Base-by-base conservation (phyloP, 140 eudicot genomes). In the Bidens hawaiensis region DNA sequence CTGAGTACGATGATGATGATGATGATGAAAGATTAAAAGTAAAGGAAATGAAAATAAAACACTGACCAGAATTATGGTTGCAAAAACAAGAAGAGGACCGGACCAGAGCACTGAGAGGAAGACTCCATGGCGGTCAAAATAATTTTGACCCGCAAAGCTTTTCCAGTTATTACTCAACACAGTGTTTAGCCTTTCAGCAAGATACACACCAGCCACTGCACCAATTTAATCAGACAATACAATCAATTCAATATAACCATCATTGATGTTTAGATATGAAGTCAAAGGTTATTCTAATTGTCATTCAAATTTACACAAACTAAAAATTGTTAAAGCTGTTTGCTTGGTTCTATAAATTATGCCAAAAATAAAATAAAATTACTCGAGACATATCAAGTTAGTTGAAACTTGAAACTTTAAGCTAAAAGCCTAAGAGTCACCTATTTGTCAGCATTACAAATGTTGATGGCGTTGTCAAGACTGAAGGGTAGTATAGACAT, bases 81-180 rank as follows among this genome's bases (percentile, higher is more conserved):
- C 75, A 18, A 82, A 77, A 34, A 88, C 82, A 70, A 93, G 77
- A 65, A 93, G 93, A 19, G 99, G 99, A 8, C 99, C 99, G 27
- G 99, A 93, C 99, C 99, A 93, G 21, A 93, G 89, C 24, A 83
- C 86, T 0, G 99, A 93, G 56, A 93, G 85, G 55, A 93, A 93
- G 27, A 93, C 71, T 47, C 99, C 99, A 43, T 77, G 88, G n/a
- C 78, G 68, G 25, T 93, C 99, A 56, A 93, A 93, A 67, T 93
- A 93, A 65, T 93, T 88, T 76, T 93, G 96, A 63, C 85, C 79
- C 9, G 96, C 96, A 77, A 93, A 87, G 75, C 85, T 85, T 82
- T 75, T 73, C 99, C 99, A 93, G 85, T 88, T 83, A 13, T 69
- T 63, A 57, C 85, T 79, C 69, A 93, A 71, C 42, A 88, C 49